phyloP scores from a whole-genome alignment of 1,139 yeast species.

The Spathaspora sp. region DNA sequence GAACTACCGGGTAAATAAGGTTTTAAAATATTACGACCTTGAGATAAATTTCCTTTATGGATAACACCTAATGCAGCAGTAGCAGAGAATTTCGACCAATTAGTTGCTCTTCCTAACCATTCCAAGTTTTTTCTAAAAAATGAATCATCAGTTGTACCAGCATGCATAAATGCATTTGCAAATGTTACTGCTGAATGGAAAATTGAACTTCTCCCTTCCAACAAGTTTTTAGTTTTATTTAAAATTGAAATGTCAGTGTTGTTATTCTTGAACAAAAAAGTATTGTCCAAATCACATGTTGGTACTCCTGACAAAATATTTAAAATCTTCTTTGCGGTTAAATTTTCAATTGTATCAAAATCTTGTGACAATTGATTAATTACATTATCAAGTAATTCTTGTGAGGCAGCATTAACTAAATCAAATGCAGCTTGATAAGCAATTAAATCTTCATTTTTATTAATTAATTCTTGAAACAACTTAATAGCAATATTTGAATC shows the following conservation, averaged over 20 bases:
- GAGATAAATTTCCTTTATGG: constrained; percentile 90
- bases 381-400: constrained; percentile 74
- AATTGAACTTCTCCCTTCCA: constrained; percentile 91
- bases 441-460: constrained; percentile 43
- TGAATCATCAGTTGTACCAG: constrained; percentile 95
- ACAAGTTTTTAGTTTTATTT: constrained; percentile 73
- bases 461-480: constrained; percentile 62
- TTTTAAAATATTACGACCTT: constrained; percentile 81
- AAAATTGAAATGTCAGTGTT: constrained; percentile 83
- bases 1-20: constrained; percentile 90
- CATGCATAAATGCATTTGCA: constrained; percentile 92
- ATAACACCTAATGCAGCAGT: constrained; percentile 98
- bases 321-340: constrained; percentile 47
- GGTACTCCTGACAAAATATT: constrained; percentile 89
- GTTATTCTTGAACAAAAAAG: constrained; percentile 83
- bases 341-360: constrained; percentile 28
- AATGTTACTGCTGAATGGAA: constrained; percentile 96
- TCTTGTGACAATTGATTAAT: constrained; percentile 42
- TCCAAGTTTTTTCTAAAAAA: constrained; percentile 89
- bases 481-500: constrained; percentile 68
- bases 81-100: constrained; percentile 97
- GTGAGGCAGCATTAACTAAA: constrained; percentile 90
- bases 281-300: constrained; percentile 88
- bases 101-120: constrained; percentile 95
- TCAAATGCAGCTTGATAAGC: constrained; percentile 97